These are phyloP conservation scores for Colletotrichum horii DNA, from an alignment of 2,329 filamentous ascomycete genomes.

Conservation along the genomic window DNA sequence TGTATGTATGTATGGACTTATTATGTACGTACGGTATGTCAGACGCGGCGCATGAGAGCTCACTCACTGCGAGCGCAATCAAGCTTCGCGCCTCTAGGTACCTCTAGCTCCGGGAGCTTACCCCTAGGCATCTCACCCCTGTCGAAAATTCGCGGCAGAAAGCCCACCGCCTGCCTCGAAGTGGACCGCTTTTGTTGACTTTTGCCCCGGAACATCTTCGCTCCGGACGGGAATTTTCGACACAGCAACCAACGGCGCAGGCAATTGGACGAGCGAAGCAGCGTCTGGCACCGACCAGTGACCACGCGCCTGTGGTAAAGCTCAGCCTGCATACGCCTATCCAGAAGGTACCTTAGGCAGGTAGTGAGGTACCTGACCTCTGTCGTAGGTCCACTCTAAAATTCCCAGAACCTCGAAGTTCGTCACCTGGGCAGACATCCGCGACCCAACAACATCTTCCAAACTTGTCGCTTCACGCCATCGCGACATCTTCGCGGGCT, in stretches of 20 bases:
- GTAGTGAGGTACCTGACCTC: neutral
- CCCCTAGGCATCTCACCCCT: neutral
- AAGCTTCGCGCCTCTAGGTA: neutral
- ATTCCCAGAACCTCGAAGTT: slow-evolving; percentile 21
- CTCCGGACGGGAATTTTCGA: neutral
- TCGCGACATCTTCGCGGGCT: slow-evolving; percentile 18
- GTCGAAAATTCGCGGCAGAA: neutral
- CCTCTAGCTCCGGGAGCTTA: neutral
- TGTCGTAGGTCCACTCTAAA: slow-evolving; percentile 20
- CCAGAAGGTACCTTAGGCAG: neutral
- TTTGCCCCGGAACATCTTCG: slow-evolving; percentile 5
- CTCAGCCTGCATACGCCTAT: neutral
- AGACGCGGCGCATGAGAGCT: neutral
- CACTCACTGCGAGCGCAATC: neutral
- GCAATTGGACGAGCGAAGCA: slow-evolving; percentile 2
- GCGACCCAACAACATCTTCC: neutral
- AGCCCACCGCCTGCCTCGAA: neutral
- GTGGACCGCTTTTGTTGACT: neutral
- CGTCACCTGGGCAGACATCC: neutral
- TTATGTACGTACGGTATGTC: neutral
- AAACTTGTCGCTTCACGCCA: slow-evolving; percentile 4
- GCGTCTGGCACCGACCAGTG: neutral
- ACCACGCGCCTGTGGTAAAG: neutral
- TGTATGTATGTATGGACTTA: neutral
- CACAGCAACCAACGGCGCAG: neutral